Conservation (phyloP, 2,329 filamentous ascomycete genomes). For the Waltergamsia citrina region DNA sequence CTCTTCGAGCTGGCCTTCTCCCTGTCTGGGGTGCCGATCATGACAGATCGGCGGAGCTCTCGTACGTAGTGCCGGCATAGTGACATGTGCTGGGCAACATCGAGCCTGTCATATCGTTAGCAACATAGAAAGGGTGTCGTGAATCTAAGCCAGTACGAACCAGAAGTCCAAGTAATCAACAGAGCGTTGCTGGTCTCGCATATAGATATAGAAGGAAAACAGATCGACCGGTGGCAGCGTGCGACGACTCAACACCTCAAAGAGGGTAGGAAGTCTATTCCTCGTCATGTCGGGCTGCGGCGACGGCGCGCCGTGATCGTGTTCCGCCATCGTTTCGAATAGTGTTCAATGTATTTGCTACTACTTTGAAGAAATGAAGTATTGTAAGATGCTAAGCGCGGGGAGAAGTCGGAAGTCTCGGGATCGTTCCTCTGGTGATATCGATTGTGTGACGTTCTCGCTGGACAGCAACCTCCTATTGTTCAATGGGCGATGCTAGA, state of each 20-base stretch:
- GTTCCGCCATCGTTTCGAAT: conserved; percentile 15
- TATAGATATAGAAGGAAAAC: conserved; percentile 99
- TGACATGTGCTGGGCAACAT: conserved; percentile 98
- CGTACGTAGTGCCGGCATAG: conserved; percentile 95
- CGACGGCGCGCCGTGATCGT: conserved; percentile 29
- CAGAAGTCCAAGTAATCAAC: conserved; percentile 99
- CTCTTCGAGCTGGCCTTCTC: conserved; percentile 74
- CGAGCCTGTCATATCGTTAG: conserved; percentile 57
- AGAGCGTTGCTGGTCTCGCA: conserved; percentile 95
- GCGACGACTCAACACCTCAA: conserved; percentile 87
- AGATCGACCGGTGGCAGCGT: conserved; percentile 94
- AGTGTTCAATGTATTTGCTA: too few relatives aligned
- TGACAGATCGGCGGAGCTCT: conserved; percentile 83
- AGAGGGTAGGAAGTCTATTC: conserved; percentile 86
- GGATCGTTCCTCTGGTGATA: neutral
- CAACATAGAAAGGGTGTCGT: neutral
- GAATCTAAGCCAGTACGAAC: conserved; percentile 39
- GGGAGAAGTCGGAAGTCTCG: neutral
- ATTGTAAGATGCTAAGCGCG: too few relatives aligned
- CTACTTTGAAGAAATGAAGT: too few relatives aligned
- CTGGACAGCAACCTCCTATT: too few relatives aligned
- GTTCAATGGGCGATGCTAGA: neutral
- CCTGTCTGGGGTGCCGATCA: conserved; percentile 85
- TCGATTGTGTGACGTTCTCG: neutral
- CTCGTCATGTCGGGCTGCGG: conserved; percentile 53